Base-by-base conservation (phyloP, 192 early-diverging fungal species). In the Rhizophagus clarus region DNA sequence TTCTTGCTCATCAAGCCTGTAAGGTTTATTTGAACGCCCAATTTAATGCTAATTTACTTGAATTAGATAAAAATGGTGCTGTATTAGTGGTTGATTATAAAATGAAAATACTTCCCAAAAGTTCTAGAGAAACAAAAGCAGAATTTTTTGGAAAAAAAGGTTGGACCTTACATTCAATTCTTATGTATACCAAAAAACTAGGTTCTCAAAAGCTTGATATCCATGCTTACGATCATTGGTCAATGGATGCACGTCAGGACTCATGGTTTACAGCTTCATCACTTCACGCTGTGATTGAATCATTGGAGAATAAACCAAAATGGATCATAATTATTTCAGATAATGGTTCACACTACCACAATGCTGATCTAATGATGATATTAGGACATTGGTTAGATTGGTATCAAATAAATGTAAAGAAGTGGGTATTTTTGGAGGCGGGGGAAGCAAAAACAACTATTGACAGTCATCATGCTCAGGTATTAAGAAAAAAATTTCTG, bases 341-440 rank as follows among this genome's bases (percentile, higher is more conserved):
- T 71, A 71, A 71, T 71, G 40, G 69, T 24, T 22, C 22, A 8
- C 40, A 71, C 47, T 71, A 71, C 7, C 69, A 71, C 10, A 71
- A 71, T 47, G 10, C 69, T 47, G 69, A 71, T 10, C n/a, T 71
- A 26, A 71, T 71, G n/a, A 71, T 71, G 17, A 71, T 71, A 7
- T 24, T 71, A 26, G 9, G 26, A 40, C 2, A 47, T 45, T 71
- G 42, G 69, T 42, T 42, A 45, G 40, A 71, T 47, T 71, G 40
- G 40, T 47, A 71, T 71, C 17, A 26, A 40, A 45, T 71, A 42
- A 20, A 24, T 12, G 12, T 71, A 45, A 40, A 71, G 5, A 71
- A 71, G 47, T 71, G 69, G 40, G 47, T 71, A 31, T 71, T 71
- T 4, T 26, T 71, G 2, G 69, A 71, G 11, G 40, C n/a, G 47